phyloP scores from a whole-genome alignment of 441 rosid genomes.

The Eugenia klotzschiana region DNA sequence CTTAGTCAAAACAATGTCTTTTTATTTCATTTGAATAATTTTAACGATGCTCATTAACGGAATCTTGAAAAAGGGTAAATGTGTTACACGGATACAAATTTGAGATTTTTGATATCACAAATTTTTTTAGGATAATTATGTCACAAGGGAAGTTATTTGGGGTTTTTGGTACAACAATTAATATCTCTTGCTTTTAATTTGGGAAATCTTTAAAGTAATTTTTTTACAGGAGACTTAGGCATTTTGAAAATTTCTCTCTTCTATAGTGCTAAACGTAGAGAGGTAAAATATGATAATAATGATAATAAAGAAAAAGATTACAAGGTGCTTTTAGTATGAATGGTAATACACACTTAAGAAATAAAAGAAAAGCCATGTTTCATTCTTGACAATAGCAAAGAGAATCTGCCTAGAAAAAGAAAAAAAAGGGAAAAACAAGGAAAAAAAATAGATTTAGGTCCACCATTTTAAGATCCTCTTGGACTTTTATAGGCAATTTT shows the following conservation, averaged over 20 bases:
- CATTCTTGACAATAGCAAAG: neutral
- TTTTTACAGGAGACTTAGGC: neutral
- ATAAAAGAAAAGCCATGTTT: neutral
- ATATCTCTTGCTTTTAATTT: neutral
- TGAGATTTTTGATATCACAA: neutral
- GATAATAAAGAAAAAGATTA: neutral
- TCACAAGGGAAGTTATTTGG: neutral
- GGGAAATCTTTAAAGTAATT: neutral
- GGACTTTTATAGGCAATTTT: neutral
- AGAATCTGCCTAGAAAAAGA: neutral
- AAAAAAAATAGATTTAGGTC: neutral
- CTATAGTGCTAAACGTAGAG: neutral
- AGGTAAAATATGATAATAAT: neutral
- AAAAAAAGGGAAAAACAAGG: neutral
- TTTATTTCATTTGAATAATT: neutral
- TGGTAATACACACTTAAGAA: neutral
- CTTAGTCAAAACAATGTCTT: neutral
- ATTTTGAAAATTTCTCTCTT: neutral
- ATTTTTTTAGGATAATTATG: neutral
- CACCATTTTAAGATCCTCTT: neutral
- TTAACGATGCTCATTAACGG: neutral
- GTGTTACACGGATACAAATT: neutral
- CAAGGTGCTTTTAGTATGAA: neutral
- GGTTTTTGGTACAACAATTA: neutral
- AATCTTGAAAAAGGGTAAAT: neutral